Evolutionary conservation across 352 stramenopile genomes (phyloP), one percentile per base, ranked within the genome.

Genomic region (Pythium oligandrum): DNA sequence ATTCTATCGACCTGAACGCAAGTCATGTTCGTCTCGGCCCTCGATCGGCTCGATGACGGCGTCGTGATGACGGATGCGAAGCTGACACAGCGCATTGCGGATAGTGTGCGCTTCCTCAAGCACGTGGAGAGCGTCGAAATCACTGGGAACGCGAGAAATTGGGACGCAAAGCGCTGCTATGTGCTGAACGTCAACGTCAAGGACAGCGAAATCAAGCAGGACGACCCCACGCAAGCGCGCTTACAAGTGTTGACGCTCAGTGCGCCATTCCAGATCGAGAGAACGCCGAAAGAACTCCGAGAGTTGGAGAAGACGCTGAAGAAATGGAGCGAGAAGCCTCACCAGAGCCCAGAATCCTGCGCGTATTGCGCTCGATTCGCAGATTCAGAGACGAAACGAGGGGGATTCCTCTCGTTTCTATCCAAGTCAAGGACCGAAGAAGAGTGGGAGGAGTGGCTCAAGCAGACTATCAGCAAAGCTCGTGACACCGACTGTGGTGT

Each of bases 391-490:
- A 50, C 4, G 40, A 39, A 33, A 48, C 26, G 51, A 9, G 36
- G 45, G 30, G 53, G 38, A 0, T 54, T 60, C 35, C 33, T 60
- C 35, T 37, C 34, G 34, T 40, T 12, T 2, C 3, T 49, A 42
- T 39, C 53, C 7, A 44, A 43, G 44, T n/a, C n/a, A n/a, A 48
- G 46, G 40, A 47, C 32, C 6, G 40, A 38, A 7, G 40, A 55
- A 6, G 47, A 61, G 48, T 61, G 55, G 55, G 55, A 55, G 42
- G 40, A 44, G 4, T 61, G 55, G 55, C 55, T 61, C 31, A 61
- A 61, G 32, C 17, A 32, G 47, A 48, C 33, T 4, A 51, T 55
- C 40, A 40, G 48, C 0, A n/a, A 4, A 2, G 30, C 26, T 9
- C 40, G 12, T 10, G 10, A 11, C 9, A 40, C 48, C 6, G 33